phyloP scores from a whole-genome alignment of 257 asterid genomes.

The Nemophila menziesii region DNA sequence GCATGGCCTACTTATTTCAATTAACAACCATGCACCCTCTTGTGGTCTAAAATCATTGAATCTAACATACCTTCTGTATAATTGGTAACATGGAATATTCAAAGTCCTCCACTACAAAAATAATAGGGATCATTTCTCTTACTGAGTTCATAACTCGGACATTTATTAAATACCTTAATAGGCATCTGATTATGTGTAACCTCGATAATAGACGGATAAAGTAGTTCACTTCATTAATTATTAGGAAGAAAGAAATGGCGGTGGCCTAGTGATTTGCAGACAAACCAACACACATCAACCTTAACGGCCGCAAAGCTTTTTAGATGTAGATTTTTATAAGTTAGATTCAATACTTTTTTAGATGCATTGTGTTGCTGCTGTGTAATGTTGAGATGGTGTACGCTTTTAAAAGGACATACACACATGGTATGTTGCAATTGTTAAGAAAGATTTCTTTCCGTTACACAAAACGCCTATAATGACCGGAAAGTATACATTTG shows the following conservation, averaged over 20 bases:
- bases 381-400: background rate
- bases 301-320: background rate
- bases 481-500: too few relatives aligned
- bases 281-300: constrained; percentile 1
- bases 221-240: too few relatives aligned
- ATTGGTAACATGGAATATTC: too few relatives aligned
- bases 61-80: too few relatives aligned
- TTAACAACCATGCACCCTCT: background rate
- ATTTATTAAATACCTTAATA: too few relatives aligned
- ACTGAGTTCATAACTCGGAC: too few relatives aligned
- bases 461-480: too few relatives aligned
- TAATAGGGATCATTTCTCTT: too few relatives aligned
- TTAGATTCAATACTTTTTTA: background rate
- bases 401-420: background rate
- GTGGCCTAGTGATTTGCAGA: constrained; percentile 6
- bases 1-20: background rate
- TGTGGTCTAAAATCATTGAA: background rate
- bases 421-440: background rate
- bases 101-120: too few relatives aligned
- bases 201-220: too few relatives aligned
- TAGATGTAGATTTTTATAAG: background rate
- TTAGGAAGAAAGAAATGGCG: too few relatives aligned
- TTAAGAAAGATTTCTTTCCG: too few relatives aligned
- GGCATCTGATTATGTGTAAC: background rate
- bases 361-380: background rate